These are phyloP conservation scores for Gossypium longicalyx DNA, from an alignment of 345 rosid species.

Conservation along the genomic window DNA sequence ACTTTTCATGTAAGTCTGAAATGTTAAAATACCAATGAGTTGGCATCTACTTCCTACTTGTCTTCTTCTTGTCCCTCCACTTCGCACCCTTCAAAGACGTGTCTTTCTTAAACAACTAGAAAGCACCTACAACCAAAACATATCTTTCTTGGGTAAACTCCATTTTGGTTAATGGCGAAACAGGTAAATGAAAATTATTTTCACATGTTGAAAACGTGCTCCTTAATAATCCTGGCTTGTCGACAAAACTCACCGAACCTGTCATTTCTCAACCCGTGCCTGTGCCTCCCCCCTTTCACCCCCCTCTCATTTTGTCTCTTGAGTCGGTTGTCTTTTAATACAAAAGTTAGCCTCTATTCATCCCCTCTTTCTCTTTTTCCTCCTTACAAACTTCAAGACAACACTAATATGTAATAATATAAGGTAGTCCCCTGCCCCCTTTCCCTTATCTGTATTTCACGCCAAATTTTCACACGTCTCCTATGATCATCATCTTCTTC, in stretches of 20 bases:
- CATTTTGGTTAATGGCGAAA: background rate
- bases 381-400: slow-evolving; percentile 7
- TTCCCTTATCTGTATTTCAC: background rate
- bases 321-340: slow-evolving; percentile 10
- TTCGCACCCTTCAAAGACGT: background rate
- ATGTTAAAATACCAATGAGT: background rate
- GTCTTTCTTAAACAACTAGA: background rate
- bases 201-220: background rate
- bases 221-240: background rate
- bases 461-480: slow-evolving; percentile 6
- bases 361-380: slow-evolving; percentile 3
- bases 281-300: background rate
- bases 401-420: background rate
- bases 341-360: background rate
- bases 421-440: background rate
- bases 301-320: background rate
- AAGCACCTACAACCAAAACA: background rate
- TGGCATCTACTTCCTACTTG: slow-evolving; percentile 10
- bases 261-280: background rate
- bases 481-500: background rate
- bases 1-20: background rate
- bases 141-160: background rate
- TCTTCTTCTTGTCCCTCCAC: background rate
- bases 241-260: slow-evolving; percentile 13
- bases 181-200: background rate